These are phyloP conservation scores for Coemansia sp. DNA, from an alignment of 192 early-diverging fungal species.

Conservation along the genomic window DNA sequence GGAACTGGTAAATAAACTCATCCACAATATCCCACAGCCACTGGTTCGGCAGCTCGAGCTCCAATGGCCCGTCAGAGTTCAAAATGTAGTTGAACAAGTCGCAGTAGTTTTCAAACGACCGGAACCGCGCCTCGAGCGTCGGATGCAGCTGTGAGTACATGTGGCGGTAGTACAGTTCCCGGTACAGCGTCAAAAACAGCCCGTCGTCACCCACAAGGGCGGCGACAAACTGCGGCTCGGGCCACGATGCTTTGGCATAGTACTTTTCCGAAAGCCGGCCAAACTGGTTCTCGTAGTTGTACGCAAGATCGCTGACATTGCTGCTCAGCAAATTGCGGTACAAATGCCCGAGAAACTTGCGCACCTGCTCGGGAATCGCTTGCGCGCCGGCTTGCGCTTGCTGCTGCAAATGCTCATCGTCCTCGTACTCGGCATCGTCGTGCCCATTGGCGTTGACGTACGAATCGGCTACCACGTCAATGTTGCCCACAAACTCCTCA, in stretches of 20 bases:
- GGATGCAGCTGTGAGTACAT: constrained; percentile 91
- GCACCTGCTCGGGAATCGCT: constrained; percentile 79
- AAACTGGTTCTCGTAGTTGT: constrained; percentile 88
- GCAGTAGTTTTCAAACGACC: constrained; percentile 95
- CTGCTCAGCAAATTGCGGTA: constrained; percentile 76
- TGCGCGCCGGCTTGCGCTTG: constrained; percentile 47
- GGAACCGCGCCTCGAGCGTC: constrained; percentile 84
- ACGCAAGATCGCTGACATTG: constrained; percentile 81
- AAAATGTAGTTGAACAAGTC: constrained; percentile 96
- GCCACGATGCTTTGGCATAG: constrained; percentile 87
- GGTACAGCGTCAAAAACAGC: constrained; percentile 90
- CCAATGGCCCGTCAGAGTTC: constrained; percentile 77
- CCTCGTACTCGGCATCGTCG: constrained; percentile 36
- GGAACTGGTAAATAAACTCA: constrained; percentile 99
- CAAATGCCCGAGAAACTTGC: constrained; percentile 82
- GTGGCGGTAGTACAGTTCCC: constrained; percentile 96
- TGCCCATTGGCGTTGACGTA: constrained; percentile 40
- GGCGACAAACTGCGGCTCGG: constrained; percentile 79
- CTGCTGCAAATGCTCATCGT: constrained; percentile 38
- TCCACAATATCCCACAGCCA: constrained; percentile 99
- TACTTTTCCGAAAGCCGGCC: constrained; percentile 89
- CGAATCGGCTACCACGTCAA: constrained; percentile 47
- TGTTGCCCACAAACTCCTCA: constrained; percentile 53
- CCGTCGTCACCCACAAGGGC: constrained; percentile 77
- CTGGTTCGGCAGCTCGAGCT: constrained; percentile 94